phyloP scores from a whole-genome alignment of 768 basidiomycete species.

The Termitomyces bulborhizus region DNA sequence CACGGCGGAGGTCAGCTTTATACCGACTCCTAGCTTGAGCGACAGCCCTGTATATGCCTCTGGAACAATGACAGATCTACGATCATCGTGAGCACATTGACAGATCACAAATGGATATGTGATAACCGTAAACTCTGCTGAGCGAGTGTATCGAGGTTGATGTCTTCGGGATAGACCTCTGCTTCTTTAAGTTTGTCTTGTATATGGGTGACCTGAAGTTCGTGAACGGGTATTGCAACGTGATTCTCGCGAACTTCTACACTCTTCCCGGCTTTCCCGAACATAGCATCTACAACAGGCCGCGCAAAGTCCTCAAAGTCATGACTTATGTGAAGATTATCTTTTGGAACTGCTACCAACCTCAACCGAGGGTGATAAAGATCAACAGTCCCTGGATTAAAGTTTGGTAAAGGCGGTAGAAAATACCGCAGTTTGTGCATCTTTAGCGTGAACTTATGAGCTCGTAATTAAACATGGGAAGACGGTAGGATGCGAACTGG shows the following conservation, averaged over 20 bases:
- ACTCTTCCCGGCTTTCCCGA: slow-evolving; percentile 27
- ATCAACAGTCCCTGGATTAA: slow-evolving; percentile 42
- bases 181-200: slow-evolving; percentile 43
- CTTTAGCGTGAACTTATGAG: slow-evolving; percentile 20
- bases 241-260: slow-evolving; percentile 28
- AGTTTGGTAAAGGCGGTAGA: slow-evolving; percentile 40
- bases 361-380: slow-evolving; percentile 43
- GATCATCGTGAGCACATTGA: not conserved
- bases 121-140: slow-evolving; percentile 50
- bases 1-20: slow-evolving; percentile 52
- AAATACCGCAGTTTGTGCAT: slow-evolving; percentile 55
- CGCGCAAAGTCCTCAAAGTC: slow-evolving; percentile 38
- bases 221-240: slow-evolving; percentile 46
- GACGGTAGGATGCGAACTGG: slow-evolving; percentile 30
- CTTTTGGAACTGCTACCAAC: slow-evolving; percentile 38
- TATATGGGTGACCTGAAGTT: slow-evolving; percentile 46
- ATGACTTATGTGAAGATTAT: slow-evolving; percentile 39
- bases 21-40: slow-evolving; percentile 49
- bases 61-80: slow-evolving; percentile 49
- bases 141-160: slow-evolving; percentile 36
- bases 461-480: not conserved
- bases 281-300: slow-evolving; percentile 36
- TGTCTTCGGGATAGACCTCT: slow-evolving; percentile 34
- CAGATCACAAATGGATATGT: not conserved
- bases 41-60: slow-evolving; percentile 37